Evolutionary conservation across 305 asterid genomes (phyloP), one percentile per base, ranked within the genome.

Genomic region (Rubia balearica): DNA sequence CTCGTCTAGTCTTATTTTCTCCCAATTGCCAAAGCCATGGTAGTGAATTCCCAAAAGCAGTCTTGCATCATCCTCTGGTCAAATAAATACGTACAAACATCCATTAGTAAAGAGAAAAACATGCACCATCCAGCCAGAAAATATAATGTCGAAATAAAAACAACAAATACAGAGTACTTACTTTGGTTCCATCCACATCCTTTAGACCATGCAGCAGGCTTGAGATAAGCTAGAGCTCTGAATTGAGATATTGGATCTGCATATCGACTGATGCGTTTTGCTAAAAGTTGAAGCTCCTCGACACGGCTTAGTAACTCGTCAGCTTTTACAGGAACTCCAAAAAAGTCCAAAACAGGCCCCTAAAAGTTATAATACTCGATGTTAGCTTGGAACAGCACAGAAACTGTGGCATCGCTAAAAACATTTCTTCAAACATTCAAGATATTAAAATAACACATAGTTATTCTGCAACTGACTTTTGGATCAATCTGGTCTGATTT

Each of bases 101-200:
- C n/a, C 19, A 67, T 9, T 45, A 9, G 14, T 33, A 11, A 62
- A 36, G 17, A 14, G 17, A 19, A 27, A 42, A 10, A 38, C 24
- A 64, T 17, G 53, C 69, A 22, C 40, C 69, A 66, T 67, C 67
- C 74, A 66, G n/a, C 71, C 40, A 67, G 38, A 36, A 60, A 41
- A 59, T 63, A 55, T 17, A 53, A 21, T 55, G 10, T 43, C n/a
- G 16, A 46, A 45, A 46, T 49, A 56, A 36, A 22, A 14, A 21
- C 24, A 21, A 53, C 55, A 65, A 67, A 46, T 61, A 17, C 53
- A 63, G 8, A 60, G 73, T 45, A 87, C 97, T 86, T 88, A 95
- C 99, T 95, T 82, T 89, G 99, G 77, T 92, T 95, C 99, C 99
- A 95, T 76, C 99, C 98, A 89, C 99, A 95, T 55, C 99, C 99